Evolutionary conservation across 179 eudicot genomes (phyloP), one percentile per base, ranked within the genome.

Genomic region (Pouteria campechiana): DNA sequence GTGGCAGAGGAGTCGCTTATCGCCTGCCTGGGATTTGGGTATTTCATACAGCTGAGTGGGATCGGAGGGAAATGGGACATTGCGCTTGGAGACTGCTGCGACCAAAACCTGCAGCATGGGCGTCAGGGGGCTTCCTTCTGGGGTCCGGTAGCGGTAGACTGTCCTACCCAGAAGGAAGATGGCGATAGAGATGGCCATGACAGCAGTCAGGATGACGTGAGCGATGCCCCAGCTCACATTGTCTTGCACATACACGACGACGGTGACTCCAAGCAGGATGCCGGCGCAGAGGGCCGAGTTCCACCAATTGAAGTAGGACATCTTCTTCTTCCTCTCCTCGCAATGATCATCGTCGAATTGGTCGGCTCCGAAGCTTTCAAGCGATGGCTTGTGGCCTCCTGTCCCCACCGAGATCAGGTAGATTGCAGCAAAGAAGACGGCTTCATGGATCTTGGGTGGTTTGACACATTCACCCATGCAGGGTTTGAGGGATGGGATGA

Each of bases 271-370:
- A 24, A 77, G 42, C 17, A 83, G 46, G 22, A 74, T 65, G 21
- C 90, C 86, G 29, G 59, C 46, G 28, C 86, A 80, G 12, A 83
- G 70, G 13, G 70, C 68, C 50, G 63, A 52, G 46, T 62, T 81
- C 90, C 85, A 80, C 94, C 82, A 80, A 29, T 83, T 83, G 75
- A 83, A 83, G 37, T 58, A 83, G 0, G 94, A 80, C 83, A 72
- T 64, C 52, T 74, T 83, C 32, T 69, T 43, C 55, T 24, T 71
- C 54, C 82, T 54, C 44, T 83, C 94, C 24, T 37, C 25, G 0
- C 44, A 1, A 32, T 69, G 52, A 25, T 64, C 66, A 36, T 83
- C 80, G 20, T 80, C 94, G 22, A 80, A 83, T 24, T 80, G 94
- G 50, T 83, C 89, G 0, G 85, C 94, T 12, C 94, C 94, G 18